Evolutionary conservation across 1,139 yeast genomes (phyloP).

Genomic region (Nakaseomyces kungkrabaensis): DNA sequence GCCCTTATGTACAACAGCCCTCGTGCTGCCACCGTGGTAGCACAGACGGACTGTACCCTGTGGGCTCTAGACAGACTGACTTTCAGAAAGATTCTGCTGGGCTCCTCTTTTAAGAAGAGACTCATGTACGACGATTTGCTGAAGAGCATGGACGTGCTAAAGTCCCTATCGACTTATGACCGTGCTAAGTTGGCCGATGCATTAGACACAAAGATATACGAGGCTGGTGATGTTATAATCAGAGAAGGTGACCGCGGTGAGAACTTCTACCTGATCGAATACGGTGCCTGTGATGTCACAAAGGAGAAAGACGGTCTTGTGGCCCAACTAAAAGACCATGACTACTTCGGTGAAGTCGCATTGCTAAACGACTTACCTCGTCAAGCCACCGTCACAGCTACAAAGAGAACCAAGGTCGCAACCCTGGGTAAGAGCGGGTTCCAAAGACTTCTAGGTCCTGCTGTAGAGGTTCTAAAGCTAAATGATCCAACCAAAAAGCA

Average conservation of each 20-base stretch:
- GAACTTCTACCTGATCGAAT: slow-evolving; percentile 79
- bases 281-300: slow-evolving; percentile 72
- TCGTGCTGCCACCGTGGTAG: slow-evolving; percentile 89
- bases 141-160: slow-evolving; percentile 75
- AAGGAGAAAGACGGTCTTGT: slow-evolving; percentile 50
- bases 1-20: slow-evolving; percentile 97
- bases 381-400: slow-evolving; percentile 85
- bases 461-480: slow-evolving; percentile 67
- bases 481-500: slow-evolving; percentile 57
- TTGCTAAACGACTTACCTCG: slow-evolving; percentile 84
- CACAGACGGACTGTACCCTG: slow-evolving; percentile 57
- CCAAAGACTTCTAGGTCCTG: slow-evolving; percentile 89
- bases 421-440: slow-evolving; percentile 87
- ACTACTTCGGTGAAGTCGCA: slow-evolving; percentile 94
- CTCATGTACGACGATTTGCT: slow-evolving; percentile 82
- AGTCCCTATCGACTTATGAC: slow-evolving; percentile 64
- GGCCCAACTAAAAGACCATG: slow-evolving; percentile 62
- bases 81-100: slow-evolving; percentile 81
- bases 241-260: slow-evolving; percentile 89
- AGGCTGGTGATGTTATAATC: slow-evolving; percentile 66
- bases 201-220: slow-evolving; percentile 64
- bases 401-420: slow-evolving; percentile 71
- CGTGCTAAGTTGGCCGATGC: slow-evolving; percentile 93
- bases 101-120: slow-evolving; percentile 84
- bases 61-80: slow-evolving; percentile 95